These are phyloP conservation scores for Suhomyces tanzawaensis DNA, from an alignment of 805 yeast species.

Conservation along the genomic window DNA sequence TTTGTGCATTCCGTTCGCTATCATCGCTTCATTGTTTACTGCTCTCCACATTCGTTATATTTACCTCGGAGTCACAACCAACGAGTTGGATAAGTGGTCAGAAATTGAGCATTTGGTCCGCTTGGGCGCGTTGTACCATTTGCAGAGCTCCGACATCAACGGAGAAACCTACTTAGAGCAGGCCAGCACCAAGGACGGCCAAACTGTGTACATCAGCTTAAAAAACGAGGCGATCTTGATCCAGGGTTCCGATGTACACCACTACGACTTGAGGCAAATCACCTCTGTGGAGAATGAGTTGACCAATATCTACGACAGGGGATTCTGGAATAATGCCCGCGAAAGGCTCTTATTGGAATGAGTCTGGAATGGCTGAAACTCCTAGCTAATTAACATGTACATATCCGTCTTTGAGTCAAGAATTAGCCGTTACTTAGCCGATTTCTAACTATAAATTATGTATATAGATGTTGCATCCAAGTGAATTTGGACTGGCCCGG, in stretches of 20 bases:
- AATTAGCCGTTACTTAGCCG: too few relatives aligned
- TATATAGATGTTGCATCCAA: too few relatives aligned
- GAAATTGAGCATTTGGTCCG: constrained; percentile 49
- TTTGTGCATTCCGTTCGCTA: constrained; percentile 42
- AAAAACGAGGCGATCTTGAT: constrained; percentile 23
- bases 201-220: constrained; percentile 28
- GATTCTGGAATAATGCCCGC: constrained; percentile 42
- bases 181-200: constrained; percentile 9
- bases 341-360: constrained; percentile 27
- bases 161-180: constrained; percentile 15
- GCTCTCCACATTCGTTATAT: constrained; percentile 47
- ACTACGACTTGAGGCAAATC: constrained; percentile 16
- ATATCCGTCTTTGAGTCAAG: too few relatives aligned
- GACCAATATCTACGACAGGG: constrained; percentile 48
- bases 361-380: too few relatives aligned
- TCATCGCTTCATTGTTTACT: constrained; percentile 32
- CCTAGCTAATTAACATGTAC: too few relatives aligned
- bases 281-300: constrained; percentile 29
- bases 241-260: constrained; percentile 5
- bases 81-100: constrained; percentile 72
- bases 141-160: not conserved
- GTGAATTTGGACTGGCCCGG: too few relatives aligned
- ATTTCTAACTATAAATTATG: too few relatives aligned
- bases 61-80: constrained; percentile 69
- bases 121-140: constrained; percentile 10